Evolutionary conservation across 495 filamentous ascomycete genomes (phyloP).

Genomic region (Aspergillus bertholletiae): DNA sequence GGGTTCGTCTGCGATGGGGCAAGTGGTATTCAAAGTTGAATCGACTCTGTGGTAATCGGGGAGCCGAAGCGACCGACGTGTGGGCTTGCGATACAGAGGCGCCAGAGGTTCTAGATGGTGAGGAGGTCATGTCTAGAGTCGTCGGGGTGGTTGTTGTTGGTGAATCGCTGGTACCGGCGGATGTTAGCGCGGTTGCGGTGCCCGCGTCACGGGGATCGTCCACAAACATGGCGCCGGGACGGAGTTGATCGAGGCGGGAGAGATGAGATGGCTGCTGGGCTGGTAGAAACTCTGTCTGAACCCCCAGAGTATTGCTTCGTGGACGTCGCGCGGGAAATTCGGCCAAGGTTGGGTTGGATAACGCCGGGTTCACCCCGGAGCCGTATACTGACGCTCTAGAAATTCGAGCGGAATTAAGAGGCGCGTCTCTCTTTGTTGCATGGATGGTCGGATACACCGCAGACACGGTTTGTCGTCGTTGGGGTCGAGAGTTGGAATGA

Average conservation of each 20-base stretch:
- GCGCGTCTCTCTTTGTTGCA: conserved; percentile 9
- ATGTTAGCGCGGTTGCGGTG: conserved; percentile 24
- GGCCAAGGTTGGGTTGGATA: neutral
- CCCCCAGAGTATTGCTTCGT: neutral
- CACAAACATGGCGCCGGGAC: conserved; percentile 7
- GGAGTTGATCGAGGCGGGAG: conserved; percentile 1
- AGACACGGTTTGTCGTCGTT: conserved; percentile 22
- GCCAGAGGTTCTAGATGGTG: conserved; percentile 3
- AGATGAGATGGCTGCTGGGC: neutral
- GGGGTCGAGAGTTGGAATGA: conserved; percentile 8
- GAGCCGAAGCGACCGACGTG: neutral
- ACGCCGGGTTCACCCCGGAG: neutral
- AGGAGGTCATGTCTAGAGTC: neutral
- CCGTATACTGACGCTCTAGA: neutral
- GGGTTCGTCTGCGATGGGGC: conserved; percentile 19
- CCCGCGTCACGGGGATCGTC: conserved; percentile 26
- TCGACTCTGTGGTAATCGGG: conserved; percentile 21
- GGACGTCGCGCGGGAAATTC: neutral
- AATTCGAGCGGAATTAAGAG: neutral
- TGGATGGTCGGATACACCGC: conserved; percentile 14
- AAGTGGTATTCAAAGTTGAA: conserved; percentile 24
- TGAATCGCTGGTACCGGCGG: conserved; percentile 12
- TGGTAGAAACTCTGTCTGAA: neutral
- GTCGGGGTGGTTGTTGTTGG: conserved; percentile 5
- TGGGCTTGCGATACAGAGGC: conserved; percentile 1